Base-by-base conservation (phyloP, 768 basidiomycete species). In the Leccinellum albellum region DNA sequence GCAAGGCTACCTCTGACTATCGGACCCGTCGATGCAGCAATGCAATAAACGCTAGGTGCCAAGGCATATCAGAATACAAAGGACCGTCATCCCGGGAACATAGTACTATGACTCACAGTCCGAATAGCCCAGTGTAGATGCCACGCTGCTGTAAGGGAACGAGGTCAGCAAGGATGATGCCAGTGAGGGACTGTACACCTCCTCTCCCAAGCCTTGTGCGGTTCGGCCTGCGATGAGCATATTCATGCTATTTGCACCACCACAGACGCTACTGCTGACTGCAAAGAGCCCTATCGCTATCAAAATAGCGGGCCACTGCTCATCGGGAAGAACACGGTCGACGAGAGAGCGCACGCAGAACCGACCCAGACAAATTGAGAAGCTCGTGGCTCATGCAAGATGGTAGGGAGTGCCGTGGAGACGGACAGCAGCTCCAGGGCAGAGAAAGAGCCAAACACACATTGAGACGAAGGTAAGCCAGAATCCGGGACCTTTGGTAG, bases 101-200 rank as follows among this genome's bases (percentile, higher is more conserved):
- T n/a, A 6, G 1, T 49, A 20, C 1, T 14, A 28, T n/a, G 53
- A 49, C 64, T 53, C 23, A 63, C 61, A 65, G 40, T 4, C 52
- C 61, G 48, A 55, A 64, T 29, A 76, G 29, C 21, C 71, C 72
- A 2, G 69, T 60, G 33, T 73, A 77, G 6, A 63, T 29, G 8
- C 78, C 78, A 6, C 78, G 73, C 54, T 78, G 74, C n/a, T 68
- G 63, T 9, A 79, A 70, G 14, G 78, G 70, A 7, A 79, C 74
- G 7, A 79, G 63, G 61, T 79, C 78, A 17, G 74, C 71, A 1
- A 76, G 59, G 49, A 79, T 64, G 56, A 79, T 76, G 44, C 76
- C 72, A 4, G 73, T 66, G 42, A 75, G 64, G 7, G 68, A 62
- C 8, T 71, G 54, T 35, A 76, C 72, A 6, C 73, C 73, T 8